These are phyloP conservation scores for Danielia oregonensis DNA, from an alignment of 805 yeast genomes.

Conservation along the genomic window DNA sequence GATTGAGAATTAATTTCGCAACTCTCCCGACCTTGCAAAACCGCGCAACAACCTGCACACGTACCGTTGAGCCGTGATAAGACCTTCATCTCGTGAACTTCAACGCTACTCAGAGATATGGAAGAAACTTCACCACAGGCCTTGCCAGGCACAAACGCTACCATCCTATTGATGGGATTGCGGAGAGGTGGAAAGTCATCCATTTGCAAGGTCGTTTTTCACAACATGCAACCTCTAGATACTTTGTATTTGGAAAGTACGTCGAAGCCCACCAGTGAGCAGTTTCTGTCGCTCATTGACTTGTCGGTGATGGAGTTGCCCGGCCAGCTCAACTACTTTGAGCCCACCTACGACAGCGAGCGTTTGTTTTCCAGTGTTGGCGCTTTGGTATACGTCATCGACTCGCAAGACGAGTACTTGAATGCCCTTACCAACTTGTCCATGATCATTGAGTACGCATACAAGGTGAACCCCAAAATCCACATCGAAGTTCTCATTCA, in stretches of 20 bases:
- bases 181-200: conserved; percentile 92
- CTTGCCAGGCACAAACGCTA: conserved; percentile 77
- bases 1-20: too few species aligned
- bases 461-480: conserved; percentile 75
- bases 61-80: too few species aligned
- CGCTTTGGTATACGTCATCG: conserved; percentile 90
- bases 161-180: conserved; percentile 82
- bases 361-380: conserved; percentile 78
- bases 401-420: conserved; percentile 91
- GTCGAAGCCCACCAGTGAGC: conserved; percentile 81
- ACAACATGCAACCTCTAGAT: conserved; percentile 93
- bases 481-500: conserved; percentile 92
- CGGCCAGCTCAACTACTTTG: conserved; percentile 87
- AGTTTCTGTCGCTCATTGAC: conserved; percentile 78
- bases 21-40: too few species aligned
- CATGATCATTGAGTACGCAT: conserved; percentile 83
- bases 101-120: too few species aligned
- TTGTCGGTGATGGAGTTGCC: conserved; percentile 91
- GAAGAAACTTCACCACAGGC: too few species aligned
- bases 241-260: conserved; percentile 89
- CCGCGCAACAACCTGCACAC: too few species aligned
- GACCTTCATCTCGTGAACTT: too few species aligned
- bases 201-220: conserved; percentile 92
- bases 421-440: conserved; percentile 87
- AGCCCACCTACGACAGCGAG: conserved; percentile 77